Percentiles rank a stretch among this genome's conserved stretches.
phyloP scores from a whole-genome alignment of 495 filamentous ascomycete genomes.

The Aspergillus carlsbadensis region DNA sequence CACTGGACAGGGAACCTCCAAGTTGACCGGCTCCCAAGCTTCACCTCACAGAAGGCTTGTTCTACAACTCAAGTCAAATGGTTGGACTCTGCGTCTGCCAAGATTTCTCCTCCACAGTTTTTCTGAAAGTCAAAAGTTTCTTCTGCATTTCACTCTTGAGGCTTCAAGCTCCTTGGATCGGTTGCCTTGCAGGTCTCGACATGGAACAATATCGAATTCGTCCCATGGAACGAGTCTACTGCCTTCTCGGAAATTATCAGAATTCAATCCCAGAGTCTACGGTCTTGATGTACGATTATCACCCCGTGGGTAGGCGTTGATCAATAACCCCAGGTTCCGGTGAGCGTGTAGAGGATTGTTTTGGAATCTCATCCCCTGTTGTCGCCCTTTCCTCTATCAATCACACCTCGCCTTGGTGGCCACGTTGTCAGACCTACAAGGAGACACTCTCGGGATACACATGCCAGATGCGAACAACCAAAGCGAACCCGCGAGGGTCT shows the following conservation, averaged over 20 bases:
- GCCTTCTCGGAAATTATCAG: too few species aligned
- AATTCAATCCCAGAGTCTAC: too few species aligned
- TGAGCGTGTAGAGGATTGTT: neutral
- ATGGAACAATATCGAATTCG: too few species aligned
- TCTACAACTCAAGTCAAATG: slow-evolving; percentile 5
- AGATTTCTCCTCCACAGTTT: slow-evolving; percentile 15
- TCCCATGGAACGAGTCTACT: too few species aligned
- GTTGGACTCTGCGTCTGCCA: slow-evolving; percentile 16
- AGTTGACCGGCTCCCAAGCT: slow-evolving; percentile 17
- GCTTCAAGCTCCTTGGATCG: neutral
- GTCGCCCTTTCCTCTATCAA: neutral
- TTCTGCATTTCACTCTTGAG: neutral
- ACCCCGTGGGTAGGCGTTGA: neutral
- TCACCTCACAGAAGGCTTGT: slow-evolving; percentile 24
- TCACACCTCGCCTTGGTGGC: neutral
- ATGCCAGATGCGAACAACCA: neutral
- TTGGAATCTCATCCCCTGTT: neutral
- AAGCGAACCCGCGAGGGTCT: neutral
- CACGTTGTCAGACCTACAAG: slow-evolving; percentile 13
- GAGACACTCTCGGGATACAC: neutral
- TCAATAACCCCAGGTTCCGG: neutral
- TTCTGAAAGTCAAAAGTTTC: neutral
- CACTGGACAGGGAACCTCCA: slow-evolving; percentile 6
- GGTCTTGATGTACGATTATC: neutral
- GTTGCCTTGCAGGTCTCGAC: neutral